Evolutionary conservation across 495 filamentous ascomycete genomes (phyloP), one percentile per base, ranked within the genome.

Genomic region (Aspergillus avenaceus): DNA sequence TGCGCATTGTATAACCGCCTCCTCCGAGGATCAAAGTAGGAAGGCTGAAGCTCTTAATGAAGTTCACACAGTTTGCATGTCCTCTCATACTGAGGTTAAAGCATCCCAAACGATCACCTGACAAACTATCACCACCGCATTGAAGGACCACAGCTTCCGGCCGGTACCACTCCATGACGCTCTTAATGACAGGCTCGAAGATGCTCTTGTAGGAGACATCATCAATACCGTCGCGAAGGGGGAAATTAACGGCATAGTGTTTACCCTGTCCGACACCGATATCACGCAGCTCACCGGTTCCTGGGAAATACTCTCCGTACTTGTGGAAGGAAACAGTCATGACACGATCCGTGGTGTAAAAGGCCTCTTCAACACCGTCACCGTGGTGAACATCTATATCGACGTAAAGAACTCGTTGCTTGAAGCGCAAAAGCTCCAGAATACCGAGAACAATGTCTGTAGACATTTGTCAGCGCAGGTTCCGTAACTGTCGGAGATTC

Each of bases 251-350:
- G 1, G 95, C 83, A 61, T 98, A 97, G 62, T 97, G 78, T 63
- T 97, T 97, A 45, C 93, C 93, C 24, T 77, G 72, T 13, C 95
- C 92, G 38, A 97, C 95, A 52, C 93, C 93, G 50, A 96, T 91
- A 61, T 98, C 93, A 40, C 95, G 84, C 45, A 96, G 84, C 67
- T 97, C 92, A 56, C 93, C 93, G 2, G 93, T 98, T 47, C 95
- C 95, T 5, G 93, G 93, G 68, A 98, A 98, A 66, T 97, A 98
- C 61, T 97, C 93, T 66, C 95, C 93, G 70, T 96, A 98, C 59
- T 98, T 98, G 74, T 98, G 93, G 69, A 97, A 97, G 13, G 90
- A 96, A 31, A 91, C 85, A 0, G 95, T 97, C 92, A 98, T 96
- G 62, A 98, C 93, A 58, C 93, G 84, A 71, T 98, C 92, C 13